Conservation (phyloP, 2,329 filamentous ascomycete species). For the Geosmithia morbida region DNA sequence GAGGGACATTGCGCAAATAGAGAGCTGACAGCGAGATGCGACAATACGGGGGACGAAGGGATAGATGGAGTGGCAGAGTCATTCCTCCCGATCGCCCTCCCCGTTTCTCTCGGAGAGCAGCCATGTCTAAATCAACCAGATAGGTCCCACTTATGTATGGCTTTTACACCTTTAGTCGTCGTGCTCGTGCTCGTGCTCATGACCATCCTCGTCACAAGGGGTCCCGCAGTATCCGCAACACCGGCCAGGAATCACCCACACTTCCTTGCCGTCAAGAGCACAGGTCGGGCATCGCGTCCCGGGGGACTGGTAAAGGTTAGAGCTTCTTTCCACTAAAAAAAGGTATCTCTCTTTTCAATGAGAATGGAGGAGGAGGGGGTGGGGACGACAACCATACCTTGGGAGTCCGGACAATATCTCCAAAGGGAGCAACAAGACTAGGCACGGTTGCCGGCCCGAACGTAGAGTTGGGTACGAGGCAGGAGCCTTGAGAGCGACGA, state of each 20-base stretch:
- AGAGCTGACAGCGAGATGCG: too few relatives aligned
- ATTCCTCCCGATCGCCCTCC: too few relatives aligned
- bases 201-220: conserved; percentile 13
- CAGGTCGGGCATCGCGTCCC: conserved; percentile 39
- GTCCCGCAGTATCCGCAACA: conserved; percentile 36
- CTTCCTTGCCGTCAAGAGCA: conserved; percentile 30
- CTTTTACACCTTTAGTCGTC: too few relatives aligned
- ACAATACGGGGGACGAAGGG: too few relatives aligned
- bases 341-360: too few relatives aligned
- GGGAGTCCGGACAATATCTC: neutral
- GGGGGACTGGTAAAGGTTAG: conserved; percentile 18
- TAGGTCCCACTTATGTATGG: neutral
- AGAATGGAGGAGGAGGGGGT: too few relatives aligned
- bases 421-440: neutral
- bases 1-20: too few relatives aligned
- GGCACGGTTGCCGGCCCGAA: neutral
- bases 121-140: neutral
- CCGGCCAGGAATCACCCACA: conserved; percentile 40
- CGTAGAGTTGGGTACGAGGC: too few relatives aligned
- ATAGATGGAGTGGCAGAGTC: too few relatives aligned
- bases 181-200: neutral
- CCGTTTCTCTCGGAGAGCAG: too few relatives aligned
- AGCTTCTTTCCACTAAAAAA: too few relatives aligned
- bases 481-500: neutral
- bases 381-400: too few relatives aligned